Evolutionary conservation across 805 yeast species (phyloP).

Genomic region (Trichomonascus vanleenenianus): DNA sequence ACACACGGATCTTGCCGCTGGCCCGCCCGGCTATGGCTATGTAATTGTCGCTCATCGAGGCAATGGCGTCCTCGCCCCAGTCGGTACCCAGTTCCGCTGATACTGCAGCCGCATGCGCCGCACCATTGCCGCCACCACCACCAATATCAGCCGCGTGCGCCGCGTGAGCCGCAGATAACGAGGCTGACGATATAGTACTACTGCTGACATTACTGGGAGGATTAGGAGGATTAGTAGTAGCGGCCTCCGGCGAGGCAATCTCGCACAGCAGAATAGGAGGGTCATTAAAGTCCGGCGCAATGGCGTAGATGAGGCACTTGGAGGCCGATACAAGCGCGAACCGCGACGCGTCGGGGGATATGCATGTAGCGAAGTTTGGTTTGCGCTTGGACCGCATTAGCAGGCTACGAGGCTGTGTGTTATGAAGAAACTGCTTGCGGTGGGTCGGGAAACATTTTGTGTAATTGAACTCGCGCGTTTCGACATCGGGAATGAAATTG

Average conservation of each 20-base stretch:
- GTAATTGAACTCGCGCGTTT: constrained; percentile 37
- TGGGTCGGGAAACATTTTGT: constrained; percentile 79
- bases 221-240: too few species aligned
- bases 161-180: too few species aligned
- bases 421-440: constrained; percentile 49
- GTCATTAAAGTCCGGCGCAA: constrained; percentile 37
- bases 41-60: constrained; percentile 44
- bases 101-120: constrained; percentile 2
- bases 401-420: constrained; percentile 41
- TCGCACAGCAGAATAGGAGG: constrained; percentile 45
- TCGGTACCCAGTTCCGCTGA: constrained; percentile 7
- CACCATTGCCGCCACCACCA: constrained; percentile 9
- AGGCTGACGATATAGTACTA: too few species aligned
- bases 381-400: constrained; percentile 36
- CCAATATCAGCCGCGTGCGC: too few species aligned
- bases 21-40: constrained; percentile 60
- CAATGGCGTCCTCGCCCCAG: constrained; percentile 24
- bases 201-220: too few species aligned
- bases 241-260: constrained; percentile 5
- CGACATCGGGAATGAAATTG: constrained; percentile 6
- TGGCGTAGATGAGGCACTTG: constrained; percentile 67
- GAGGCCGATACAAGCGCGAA: constrained; percentile 60
- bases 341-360: constrained; percentile 55
- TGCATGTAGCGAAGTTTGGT: constrained; percentile 46
- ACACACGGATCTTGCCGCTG: constrained; percentile 60